phyloP scores from a whole-genome alignment of 306 rosid genomes.

The Quercus aquifolioides region DNA sequence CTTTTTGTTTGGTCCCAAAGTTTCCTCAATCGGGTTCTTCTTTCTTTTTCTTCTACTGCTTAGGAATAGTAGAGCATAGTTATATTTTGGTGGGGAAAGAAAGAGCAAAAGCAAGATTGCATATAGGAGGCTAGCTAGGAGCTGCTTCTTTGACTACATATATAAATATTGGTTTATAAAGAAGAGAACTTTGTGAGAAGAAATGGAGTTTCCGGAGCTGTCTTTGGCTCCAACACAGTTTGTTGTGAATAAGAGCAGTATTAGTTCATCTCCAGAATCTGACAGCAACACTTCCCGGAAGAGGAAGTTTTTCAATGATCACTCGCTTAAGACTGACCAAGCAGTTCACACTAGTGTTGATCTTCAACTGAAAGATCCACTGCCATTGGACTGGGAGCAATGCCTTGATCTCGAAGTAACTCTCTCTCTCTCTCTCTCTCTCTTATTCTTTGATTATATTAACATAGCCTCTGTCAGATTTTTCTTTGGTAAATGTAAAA shows the following conservation, averaged over 20 bases:
- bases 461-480: too few relatives aligned
- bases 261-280: constrained; percentile 18
- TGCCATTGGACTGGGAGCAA: constrained; percentile 54
- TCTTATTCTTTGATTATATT: background rate
- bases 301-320: constrained; percentile 35
- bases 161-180: background rate
- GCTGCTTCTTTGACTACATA: background rate
- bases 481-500: too few relatives aligned
- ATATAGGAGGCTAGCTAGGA: background rate
- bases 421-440: constrained; percentile 7
- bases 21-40: background rate
- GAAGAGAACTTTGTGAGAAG: background rate
- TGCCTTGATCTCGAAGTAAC: constrained; percentile 50
- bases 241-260: background rate
- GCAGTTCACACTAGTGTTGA: constrained; percentile 23
- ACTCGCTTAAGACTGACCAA: background rate
- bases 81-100: background rate
- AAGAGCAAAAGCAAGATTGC: background rate
- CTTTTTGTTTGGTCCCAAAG: background rate
- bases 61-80: background rate
- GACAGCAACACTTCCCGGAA: constrained; percentile 19
- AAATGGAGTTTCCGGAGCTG: constrained; percentile 34
- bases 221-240: constrained; percentile 28
- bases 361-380: constrained; percentile 42
- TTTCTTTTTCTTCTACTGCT: background rate